Evolutionary conservation across 1,284 basidiomycete genomes (phyloP).

Genomic region (Austropuccinia psidii): DNA sequence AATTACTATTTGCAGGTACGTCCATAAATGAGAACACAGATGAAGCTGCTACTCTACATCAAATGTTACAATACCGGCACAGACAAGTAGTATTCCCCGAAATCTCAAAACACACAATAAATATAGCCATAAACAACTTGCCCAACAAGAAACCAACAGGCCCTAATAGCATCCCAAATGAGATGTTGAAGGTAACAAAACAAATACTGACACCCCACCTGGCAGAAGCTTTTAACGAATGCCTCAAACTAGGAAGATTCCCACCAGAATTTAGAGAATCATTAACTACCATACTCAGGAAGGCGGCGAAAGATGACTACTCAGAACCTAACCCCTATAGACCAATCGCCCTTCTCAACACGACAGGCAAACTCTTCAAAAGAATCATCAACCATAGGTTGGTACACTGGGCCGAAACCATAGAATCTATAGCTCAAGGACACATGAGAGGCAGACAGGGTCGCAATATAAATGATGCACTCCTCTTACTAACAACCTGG

Average conservation of each 20-base stretch:
- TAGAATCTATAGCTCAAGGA: neutral
- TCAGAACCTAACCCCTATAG: neutral
- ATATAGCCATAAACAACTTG: neutral
- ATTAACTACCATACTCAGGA: neutral
- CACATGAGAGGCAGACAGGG: neutral
- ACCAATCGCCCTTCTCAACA: neutral
- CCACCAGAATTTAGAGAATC: neutral
- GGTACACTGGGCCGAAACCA: neutral
- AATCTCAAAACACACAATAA: neutral
- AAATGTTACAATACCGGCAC: neutral
- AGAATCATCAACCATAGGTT: neutral
- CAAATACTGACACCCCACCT: neutral
- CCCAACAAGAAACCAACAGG: slow-evolving; percentile 2
- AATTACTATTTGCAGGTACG: slow-evolving; percentile 3
- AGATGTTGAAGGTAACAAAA: neutral
- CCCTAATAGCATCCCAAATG: neutral
- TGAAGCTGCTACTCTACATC: no score
- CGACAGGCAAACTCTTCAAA: slow-evolving; percentile 8
- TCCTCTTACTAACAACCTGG: neutral
- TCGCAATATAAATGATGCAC: neutral
- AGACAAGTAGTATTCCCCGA: no score
- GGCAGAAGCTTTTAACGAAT: neutral
- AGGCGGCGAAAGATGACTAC: slow-evolving; percentile 5
- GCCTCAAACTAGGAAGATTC: neutral
- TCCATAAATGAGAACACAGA: neutral